Base-by-base conservation (phyloP, 768 basidiomycete species). In the Hydnum rufescens region DNA sequence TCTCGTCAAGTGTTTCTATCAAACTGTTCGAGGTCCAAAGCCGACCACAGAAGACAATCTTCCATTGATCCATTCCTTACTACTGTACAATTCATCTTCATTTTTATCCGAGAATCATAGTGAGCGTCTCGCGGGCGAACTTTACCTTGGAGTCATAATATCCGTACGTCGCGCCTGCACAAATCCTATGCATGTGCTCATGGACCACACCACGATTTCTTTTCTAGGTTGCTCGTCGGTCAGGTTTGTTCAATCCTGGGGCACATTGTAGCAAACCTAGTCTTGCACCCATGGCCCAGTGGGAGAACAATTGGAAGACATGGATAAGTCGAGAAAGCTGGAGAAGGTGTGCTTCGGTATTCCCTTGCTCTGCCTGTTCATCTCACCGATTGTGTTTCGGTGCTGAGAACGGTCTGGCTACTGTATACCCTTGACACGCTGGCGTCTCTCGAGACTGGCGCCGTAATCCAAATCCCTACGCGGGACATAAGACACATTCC, bases 381-480 rank as follows among this genome's bases (percentile, higher is more conserved):
- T n/a, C n/a, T n/a, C n/a, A n/a, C n/a, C n/a, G n/a, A n/a, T n/a
- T n/a, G n/a, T n/a, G n/a, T n/a, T n/a, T n/a, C n/a, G n/a, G n/a
- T n/a, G n/a, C n/a, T n/a, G n/a, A 57, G 55, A 26, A 56, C 55
- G 16, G 44, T 42, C 4, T 56, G 55, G 55, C 57, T 67, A 13
- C 57, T 68, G 13, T 68, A 64, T 51, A 59, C 65, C 39, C 64
- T 67, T 51, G 67, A 68, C 51, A 64, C 65, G 2, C 53, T 68
- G 26, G 64, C 64, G 13, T 60, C 62, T 4, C 54, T 68, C 49
- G 67, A 68, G 51, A 59, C 64, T 32, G 62, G 61, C 32, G 60
- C 62, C 50, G 61, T 59, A 6, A 60, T 61, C 22, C 59, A 60
- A 46, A 57, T 67, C 2, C 49, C 56, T 3, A 53, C 64, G 0